These are phyloP conservation scores for Lentinula edodes DNA, from an alignment of 768 basidiomycete genomes.

Conservation along the genomic window DNA sequence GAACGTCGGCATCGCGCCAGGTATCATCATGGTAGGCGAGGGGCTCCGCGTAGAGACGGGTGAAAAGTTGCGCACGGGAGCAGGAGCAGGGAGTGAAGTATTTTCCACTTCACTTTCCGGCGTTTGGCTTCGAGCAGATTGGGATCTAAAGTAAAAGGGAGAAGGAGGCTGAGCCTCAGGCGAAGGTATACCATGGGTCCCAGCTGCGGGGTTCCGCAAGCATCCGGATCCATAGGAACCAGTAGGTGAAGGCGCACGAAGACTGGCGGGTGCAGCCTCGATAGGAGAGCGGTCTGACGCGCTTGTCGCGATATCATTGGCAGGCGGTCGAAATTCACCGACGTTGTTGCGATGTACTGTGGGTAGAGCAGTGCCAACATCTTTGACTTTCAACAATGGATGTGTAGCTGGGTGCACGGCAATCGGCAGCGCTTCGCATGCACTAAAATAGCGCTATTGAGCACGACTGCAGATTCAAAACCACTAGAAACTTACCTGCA, in stretches of 20 bases:
- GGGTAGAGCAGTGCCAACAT: conserved; percentile 42
- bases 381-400: conserved; percentile 70
- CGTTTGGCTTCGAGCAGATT: background rate
- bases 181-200: background rate
- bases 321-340: conserved; percentile 5
- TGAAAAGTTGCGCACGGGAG: background rate
- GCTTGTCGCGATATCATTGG: background rate
- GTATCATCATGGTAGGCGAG: conserved; percentile 14
- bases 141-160: conserved; percentile 16
- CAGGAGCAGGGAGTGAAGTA: conserved; percentile 3
- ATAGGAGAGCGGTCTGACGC: background rate
- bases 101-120: background rate
- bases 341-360: conserved; percentile 26
- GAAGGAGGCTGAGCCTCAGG: conserved; percentile 13
- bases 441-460: background rate
- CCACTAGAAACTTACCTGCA: conserved; percentile 40
- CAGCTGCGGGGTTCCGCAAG: conserved; percentile 14
- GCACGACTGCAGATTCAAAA: background rate
- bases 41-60: background rate
- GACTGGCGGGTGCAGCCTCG: background rate
- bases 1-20: conserved; percentile 12
- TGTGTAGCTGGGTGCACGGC: conserved; percentile 67
- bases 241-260: background rate
- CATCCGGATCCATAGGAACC: background rate
- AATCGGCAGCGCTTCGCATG: conserved; percentile 78